Conservation (phyloP, 164 flowering plant genomes). For the Protea cynaroides region DNA sequence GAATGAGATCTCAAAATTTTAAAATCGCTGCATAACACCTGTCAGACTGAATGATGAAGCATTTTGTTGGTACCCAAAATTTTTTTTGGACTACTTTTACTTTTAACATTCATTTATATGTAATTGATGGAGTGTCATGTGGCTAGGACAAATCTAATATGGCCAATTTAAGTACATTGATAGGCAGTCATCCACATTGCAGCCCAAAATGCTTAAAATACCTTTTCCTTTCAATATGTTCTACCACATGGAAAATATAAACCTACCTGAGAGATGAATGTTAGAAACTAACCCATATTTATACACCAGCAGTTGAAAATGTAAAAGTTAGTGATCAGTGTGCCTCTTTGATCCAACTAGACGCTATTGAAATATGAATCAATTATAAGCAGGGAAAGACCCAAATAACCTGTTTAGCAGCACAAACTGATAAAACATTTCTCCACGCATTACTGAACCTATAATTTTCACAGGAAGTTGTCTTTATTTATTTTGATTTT, state of each 20-base stretch:
- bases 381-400: too few species aligned
- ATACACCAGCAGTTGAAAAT: too few species aligned
- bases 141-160: not conserved
- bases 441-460: not conserved
- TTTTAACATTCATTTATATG: not conserved
- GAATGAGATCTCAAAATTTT: too few species aligned
- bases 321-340: not conserved
- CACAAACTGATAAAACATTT: not conserved
- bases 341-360: not conserved
- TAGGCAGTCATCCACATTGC: too few species aligned
- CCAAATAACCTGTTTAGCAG: too few species aligned
- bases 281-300: not conserved
- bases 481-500: not conserved
- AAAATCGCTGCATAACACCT: too few species aligned
- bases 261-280: not conserved
- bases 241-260: not conserved
- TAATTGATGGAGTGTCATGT: not conserved
- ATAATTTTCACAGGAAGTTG: not conserved
- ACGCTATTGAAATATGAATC: too few species aligned
- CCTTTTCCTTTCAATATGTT: not conserved
- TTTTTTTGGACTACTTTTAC: too few species aligned
- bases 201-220: not conserved
- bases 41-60: too few species aligned
- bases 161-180: too few species aligned
- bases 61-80: too few species aligned